Evolutionary conservation across 2,329 filamentous ascomycete genomes (phyloP), one percentile per base, ranked within the genome.

Genomic region (Apiospora hydei): DNA sequence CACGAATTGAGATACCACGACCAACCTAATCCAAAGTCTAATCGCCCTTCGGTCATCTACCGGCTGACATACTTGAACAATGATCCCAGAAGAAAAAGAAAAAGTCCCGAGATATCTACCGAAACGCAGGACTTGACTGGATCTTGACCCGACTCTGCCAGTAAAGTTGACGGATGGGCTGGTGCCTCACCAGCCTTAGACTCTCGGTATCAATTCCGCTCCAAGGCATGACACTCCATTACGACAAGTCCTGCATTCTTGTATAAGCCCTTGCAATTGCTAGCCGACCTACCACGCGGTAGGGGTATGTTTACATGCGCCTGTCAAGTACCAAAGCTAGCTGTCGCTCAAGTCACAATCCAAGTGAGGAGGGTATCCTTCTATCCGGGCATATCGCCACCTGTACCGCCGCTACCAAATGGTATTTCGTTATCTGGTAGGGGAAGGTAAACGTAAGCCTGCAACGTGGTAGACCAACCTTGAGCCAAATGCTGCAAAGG

Each of bases 11-110:
- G 21, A 18, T 26, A 30, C 46, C 46, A 47, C 24, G 47, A 68
- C 66, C 66, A 14, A 46, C n/a, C 41, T n/a, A 24, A 18, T 34
- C 26, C 66, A 68, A 26, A 49, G 41, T 68, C 30, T n/a, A 61
- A 61, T 41, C 8, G 30, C 30, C 30, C 30, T 21, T 61, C 51
- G 51, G 51, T 18, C 26, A 57, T 18, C 26, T 38, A 61, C 53
- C 53, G 53, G 38, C 34, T 21, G 5, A 16, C 26, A 57, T 34
- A 16, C 26, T 34, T 34, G 34, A 18, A 18, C 26, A 18, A 34
- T 16, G 26, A 30, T 26, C 14, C 26, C 5, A 38, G 34, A 38
- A 43, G 24, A 26, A 53, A 6, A 3, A 34, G 34, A 34, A 43
- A n/a, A 26, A 53, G 11, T 14, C n/a, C 24, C 49, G n/a, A 26